These are phyloP conservation scores for Ganoderma multipileum DNA, from an alignment of 1,284 basidiomycete species.

Conservation along the genomic window DNA sequence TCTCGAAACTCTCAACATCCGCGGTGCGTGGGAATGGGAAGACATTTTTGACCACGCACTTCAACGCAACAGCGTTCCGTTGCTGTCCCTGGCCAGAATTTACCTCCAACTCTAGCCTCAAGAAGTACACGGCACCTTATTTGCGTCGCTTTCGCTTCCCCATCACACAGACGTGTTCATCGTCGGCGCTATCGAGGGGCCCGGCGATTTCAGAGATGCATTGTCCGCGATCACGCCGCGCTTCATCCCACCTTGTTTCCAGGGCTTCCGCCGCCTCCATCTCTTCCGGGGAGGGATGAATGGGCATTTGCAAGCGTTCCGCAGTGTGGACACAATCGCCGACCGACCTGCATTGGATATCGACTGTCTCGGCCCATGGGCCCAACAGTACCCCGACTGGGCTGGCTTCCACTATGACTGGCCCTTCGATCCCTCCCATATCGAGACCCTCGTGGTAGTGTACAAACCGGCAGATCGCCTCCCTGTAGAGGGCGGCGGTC, in stretches of 20 bases:
- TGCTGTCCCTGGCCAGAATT: not conserved
- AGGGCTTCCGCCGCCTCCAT: not conserved
- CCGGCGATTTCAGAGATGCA: not conserved
- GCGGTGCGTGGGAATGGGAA: not conserved
- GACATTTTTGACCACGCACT: not conserved
- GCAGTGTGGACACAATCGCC: not conserved
- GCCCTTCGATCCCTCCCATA: not conserved
- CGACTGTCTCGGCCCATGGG: not conserved
- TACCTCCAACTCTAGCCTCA: not conserved
- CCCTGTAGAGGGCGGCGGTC: not conserved
- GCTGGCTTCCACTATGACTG: not conserved
- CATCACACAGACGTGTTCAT: not conserved
- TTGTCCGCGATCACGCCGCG: not conserved
- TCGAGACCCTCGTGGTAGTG: slow-evolving; percentile 12
- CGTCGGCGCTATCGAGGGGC: not conserved
- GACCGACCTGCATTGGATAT: not conserved
- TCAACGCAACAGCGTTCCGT: not conserved
- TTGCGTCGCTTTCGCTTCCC: not conserved
- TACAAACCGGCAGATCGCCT: slow-evolving; percentile 4
- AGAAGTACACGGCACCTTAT: not conserved
- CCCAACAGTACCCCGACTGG: not conserved
- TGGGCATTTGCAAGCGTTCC: not conserved
- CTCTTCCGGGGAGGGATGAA: not conserved
- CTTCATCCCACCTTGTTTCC: not conserved
- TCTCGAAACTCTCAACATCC: slow-evolving; percentile 2